Evolutionary conservation across 495 filamentous ascomycete species (phyloP).

Genomic region (Trichoderma reesei): DNA sequence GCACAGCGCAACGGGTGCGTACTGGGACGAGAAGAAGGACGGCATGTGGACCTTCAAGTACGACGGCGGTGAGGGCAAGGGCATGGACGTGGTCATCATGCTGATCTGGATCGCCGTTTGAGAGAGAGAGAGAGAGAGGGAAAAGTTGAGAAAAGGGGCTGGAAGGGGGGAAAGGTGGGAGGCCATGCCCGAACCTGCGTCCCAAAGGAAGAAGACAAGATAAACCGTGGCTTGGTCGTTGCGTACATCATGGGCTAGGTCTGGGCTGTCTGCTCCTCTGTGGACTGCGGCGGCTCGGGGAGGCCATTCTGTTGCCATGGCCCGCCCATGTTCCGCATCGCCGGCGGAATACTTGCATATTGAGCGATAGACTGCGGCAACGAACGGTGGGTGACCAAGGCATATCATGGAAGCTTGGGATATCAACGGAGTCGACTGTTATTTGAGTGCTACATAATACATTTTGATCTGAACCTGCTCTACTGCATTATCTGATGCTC

Average conservation of each 20-base stretch:
- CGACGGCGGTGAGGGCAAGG: slow-evolving; percentile 69
- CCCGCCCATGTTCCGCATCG: background rate
- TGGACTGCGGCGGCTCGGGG: background rate
- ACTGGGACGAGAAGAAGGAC: slow-evolving; percentile 95
- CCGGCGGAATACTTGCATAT: background rate
- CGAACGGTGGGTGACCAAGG: background rate
- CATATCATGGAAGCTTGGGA: slow-evolving; percentile 1
- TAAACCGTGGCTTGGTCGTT: background rate
- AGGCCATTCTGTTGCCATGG: background rate
- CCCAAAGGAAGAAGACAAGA: background rate
- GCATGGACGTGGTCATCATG: slow-evolving; percentile 84
- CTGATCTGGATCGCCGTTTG: slow-evolving; percentile 76
- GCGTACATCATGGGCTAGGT: background rate
- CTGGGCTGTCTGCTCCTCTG: background rate
- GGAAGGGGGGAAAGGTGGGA: background rate
- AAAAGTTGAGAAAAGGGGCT: background rate
- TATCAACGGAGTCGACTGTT: slow-evolving; percentile 1
- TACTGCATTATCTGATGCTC: background rate
- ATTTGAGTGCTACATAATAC: background rate
- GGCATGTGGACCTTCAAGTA: slow-evolving; percentile 98
- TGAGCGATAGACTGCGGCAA: background rate
- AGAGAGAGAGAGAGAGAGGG: background rate
- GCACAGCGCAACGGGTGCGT: slow-evolving; percentile 90
- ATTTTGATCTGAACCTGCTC: background rate
- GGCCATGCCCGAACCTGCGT: background rate